Evolutionary conservation across 2,329 filamentous ascomycete genomes (phyloP).

Genomic region (Talaromyces rugulosus): DNA sequence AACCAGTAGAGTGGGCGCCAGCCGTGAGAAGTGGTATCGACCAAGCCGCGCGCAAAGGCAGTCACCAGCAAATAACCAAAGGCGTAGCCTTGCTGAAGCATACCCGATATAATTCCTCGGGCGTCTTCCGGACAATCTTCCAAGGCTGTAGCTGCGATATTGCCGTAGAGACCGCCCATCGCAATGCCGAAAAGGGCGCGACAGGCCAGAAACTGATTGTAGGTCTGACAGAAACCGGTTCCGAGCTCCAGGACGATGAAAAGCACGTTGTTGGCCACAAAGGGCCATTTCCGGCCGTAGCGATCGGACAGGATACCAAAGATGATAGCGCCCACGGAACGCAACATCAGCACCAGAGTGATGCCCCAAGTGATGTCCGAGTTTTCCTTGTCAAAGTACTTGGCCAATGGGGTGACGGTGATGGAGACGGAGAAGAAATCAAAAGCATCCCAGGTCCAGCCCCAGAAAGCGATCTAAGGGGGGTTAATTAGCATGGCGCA

Average conservation of each 20-base stretch:
- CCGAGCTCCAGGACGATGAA: conserved; percentile 60
- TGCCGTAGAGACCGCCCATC: conserved; percentile 61
- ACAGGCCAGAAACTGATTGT: conserved; percentile 55
- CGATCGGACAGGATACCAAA: conserved; percentile 42
- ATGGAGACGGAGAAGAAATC: conserved; percentile 62
- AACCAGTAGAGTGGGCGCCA: conserved; percentile 93
- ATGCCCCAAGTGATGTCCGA: conserved; percentile 60
- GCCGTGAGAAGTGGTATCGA: conserved; percentile 68
- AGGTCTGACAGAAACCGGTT: conserved; percentile 57
- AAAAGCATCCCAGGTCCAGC: conserved; percentile 55
- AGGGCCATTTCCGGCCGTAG: conserved; percentile 56
- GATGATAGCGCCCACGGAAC: conserved; percentile 48
- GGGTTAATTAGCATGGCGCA: background rate
- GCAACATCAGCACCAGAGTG: conserved; percentile 51
- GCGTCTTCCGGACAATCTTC: conserved; percentile 59
- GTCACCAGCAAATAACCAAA: conserved; percentile 62
- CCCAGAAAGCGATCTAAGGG: conserved; percentile 37
- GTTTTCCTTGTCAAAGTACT: conserved; percentile 50
- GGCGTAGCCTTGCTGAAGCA: conserved; percentile 61
- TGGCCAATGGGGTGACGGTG: conserved; percentile 51
- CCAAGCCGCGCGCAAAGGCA: conserved; percentile 47
- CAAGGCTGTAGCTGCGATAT: conserved; percentile 58
- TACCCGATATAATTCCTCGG: conserved; percentile 57
- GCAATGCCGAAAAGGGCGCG: conserved; percentile 60
- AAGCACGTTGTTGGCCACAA: conserved; percentile 57